phyloP scores from a whole-genome alignment of 2,329 filamentous ascomycete genomes.

The Harringtonia lauricola region DNA sequence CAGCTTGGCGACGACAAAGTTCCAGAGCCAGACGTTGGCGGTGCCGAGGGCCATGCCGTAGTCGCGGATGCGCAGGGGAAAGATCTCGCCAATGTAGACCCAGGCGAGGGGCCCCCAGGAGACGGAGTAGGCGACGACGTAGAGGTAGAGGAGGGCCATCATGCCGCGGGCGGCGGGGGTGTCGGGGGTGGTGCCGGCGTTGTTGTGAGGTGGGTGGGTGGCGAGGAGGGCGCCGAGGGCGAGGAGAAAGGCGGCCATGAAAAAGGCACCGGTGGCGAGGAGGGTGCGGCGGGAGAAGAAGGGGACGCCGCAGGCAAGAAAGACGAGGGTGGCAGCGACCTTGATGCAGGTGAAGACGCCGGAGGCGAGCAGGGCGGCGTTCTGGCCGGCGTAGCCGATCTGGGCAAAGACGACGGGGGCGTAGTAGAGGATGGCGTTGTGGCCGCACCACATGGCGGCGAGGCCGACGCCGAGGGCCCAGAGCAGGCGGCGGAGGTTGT shows the following conservation, averaged over 20 bases:
- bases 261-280: conserved; percentile 14
- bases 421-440: conserved; percentile 57
- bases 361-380: conserved; percentile 47
- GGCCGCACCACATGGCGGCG: conserved; percentile 60
- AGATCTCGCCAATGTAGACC: conserved; percentile 11
- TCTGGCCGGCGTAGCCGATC: conserved; percentile 47
- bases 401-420: conserved; percentile 50
- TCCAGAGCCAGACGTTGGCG: conserved; percentile 42
- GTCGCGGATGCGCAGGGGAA: conserved; percentile 14
- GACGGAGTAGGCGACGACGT: conserved; percentile 6
- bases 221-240: conserved; percentile 13
- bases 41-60: conserved; percentile 40
- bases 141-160: not conserved
- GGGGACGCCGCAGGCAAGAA: conserved; percentile 11
- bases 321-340: conserved; percentile 11
- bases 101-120: conserved; percentile 9
- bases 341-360: conserved; percentile 29
- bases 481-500: not conserved
- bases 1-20: conserved; percentile 44
- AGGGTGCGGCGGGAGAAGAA: conserved; percentile 12
- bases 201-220: conserved; percentile 1
- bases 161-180: not conserved
- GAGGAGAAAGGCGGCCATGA: conserved; percentile 19
- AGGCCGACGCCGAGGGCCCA: conserved; percentile 1
- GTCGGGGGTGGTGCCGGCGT: not conserved